Conservation (phyloP, 306 rosid genomes). For the Ammopiptanthus mongolicus region DNA sequence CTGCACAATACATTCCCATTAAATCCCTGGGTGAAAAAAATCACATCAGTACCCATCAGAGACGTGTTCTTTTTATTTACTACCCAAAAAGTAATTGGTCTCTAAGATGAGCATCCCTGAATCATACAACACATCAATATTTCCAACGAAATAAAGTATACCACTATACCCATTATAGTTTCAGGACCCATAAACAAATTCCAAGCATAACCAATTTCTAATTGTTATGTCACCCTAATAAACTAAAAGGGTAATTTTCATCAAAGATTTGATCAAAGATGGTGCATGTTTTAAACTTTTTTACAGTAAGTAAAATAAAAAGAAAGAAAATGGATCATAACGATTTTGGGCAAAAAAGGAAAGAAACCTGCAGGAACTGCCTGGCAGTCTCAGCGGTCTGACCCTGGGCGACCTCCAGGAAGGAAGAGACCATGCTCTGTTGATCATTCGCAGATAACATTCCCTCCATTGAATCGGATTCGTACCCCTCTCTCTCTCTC, state of each 20-base stretch:
- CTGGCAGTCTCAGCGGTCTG: constrained; percentile 45
- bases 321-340: neutral
- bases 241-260: neutral
- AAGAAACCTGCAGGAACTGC: constrained; percentile 40
- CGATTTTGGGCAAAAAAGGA: neutral
- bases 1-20: neutral
- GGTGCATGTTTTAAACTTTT: neutral
- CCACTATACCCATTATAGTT: neutral
- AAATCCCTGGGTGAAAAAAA: neutral
- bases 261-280: neutral
- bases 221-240: neutral
- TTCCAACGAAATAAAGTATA: neutral
- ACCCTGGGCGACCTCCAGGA: constrained; percentile 47
- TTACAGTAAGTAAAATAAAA: neutral
- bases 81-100: neutral
- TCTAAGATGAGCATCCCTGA: neutral
- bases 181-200: neutral
- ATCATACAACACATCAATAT: neutral
- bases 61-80: neutral
- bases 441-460: constrained; percentile 36
- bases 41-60: neutral
- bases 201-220: neutral
- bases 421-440: constrained; percentile 40
- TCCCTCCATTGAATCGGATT: constrained; percentile 33
- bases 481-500: neutral